phyloP scores from a whole-genome alignment of 2,329 filamentous ascomycete species.

The Diaporthe capsici region DNA sequence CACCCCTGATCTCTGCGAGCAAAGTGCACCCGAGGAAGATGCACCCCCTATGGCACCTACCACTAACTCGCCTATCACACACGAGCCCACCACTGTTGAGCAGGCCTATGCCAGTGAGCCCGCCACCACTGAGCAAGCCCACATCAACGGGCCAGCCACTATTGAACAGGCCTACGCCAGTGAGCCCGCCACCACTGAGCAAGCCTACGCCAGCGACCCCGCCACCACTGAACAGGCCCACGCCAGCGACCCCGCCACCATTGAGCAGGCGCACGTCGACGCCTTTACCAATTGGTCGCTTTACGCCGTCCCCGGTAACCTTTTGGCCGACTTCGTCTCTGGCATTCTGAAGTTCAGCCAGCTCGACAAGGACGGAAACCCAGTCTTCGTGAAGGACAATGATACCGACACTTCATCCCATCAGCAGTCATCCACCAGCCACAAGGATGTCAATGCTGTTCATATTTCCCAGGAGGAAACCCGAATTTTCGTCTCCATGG shows the following conservation, averaged over 20 bases:
- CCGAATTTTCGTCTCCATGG: slow-evolving; percentile 72
- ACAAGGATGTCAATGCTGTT: slow-evolving; percentile 65
- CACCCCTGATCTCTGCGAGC: not conserved
- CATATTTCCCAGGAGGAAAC: slow-evolving; percentile 68
- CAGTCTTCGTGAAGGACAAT: slow-evolving; percentile 69
- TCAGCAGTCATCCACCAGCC: slow-evolving; percentile 54
- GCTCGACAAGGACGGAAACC: slow-evolving; percentile 62
- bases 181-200: not conserved
- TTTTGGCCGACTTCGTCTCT: slow-evolving; percentile 70
- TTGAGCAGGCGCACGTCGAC: slow-evolving; percentile 58
- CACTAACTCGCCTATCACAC: not conserved
- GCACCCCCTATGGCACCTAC: not conserved
- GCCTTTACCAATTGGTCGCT: slow-evolving; percentile 59
- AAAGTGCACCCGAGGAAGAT: not conserved
- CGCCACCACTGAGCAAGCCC: not conserved
- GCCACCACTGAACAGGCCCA: not conserved
- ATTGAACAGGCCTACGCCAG: not conserved
- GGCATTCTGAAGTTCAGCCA: slow-evolving; percentile 66
- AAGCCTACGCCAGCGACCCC: not conserved
- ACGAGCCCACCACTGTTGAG: not conserved
- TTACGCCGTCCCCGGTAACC: slow-evolving; percentile 48
- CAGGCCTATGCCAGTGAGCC: not conserved
- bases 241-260: not conserved
- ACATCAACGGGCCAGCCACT: not conserved
- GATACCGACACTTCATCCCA: slow-evolving; percentile 53